A percentile compares a stretch with the other conserved stretches of the same genome.
phyloP scores from a whole-genome alignment of 495 filamentous ascomycete species.

The Penicillium macrosclerotiorum region DNA sequence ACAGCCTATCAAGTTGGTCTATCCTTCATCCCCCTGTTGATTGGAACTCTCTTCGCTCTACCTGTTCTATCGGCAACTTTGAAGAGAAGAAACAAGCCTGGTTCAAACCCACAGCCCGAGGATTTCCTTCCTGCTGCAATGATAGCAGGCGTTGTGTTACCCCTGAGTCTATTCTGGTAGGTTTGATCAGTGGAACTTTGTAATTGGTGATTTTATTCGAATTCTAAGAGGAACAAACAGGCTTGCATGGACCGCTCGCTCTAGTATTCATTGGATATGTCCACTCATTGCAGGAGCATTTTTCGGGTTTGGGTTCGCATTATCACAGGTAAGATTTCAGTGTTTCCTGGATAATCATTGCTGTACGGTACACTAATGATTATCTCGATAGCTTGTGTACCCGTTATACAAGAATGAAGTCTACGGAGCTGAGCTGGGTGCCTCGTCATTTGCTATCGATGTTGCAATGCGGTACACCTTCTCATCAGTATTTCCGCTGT shows the following conservation, averaged over 20 bases:
- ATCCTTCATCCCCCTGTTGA: slow-evolving; percentile 8
- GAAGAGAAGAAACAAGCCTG: neutral
- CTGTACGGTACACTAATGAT: no score
- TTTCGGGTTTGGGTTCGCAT: slow-evolving; percentile 4
- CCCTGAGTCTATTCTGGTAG: slow-evolving; percentile 9
- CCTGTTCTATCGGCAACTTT: slow-evolving; percentile 1
- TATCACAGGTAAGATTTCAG: slow-evolving; percentile 2
- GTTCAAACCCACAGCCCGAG: slow-evolving; percentile 1
- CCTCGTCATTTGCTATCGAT: slow-evolving; percentile 8
- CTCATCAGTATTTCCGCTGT: slow-evolving; percentile 10
- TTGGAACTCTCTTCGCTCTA: slow-evolving; percentile 7
- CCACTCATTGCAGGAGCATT: slow-evolving; percentile 1
- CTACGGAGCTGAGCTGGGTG: slow-evolving; percentile 7
- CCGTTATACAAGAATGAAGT: slow-evolving; percentile 13
- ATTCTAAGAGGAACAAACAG: neutral
- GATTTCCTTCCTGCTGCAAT: slow-evolving; percentile 2
- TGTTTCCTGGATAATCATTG: no score
- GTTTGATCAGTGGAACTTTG: neutral
- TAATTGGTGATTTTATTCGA: neutral
- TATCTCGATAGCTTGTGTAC: slow-evolving; percentile 4
- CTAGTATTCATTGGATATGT: slow-evolving; percentile 8
- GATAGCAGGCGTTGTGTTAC: slow-evolving; percentile 4
- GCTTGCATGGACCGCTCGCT: slow-evolving; percentile 10
- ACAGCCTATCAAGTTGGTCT: slow-evolving; percentile 10
- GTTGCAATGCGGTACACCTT: slow-evolving; percentile 8